Base-by-base conservation (phyloP, 192 early-diverging fungal genomes). In the Chytriomyces hyalinus region DNA sequence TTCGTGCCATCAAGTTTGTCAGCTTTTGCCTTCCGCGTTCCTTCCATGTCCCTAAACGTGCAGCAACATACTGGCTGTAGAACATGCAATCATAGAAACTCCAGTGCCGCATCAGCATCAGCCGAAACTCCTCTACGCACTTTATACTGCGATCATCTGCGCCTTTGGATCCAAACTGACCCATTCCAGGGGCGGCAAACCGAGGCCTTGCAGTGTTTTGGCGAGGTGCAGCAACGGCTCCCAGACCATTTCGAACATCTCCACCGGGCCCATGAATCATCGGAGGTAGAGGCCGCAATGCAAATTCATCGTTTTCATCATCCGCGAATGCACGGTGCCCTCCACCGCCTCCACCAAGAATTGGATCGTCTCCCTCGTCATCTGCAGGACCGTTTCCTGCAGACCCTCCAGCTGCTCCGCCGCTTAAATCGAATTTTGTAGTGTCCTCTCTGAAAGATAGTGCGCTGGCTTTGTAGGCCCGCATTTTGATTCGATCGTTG, bases 61-160 rank as follows among this genome's bases (percentile, higher is more conserved):
- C 90, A 5, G 92, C 93, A 6, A 98, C 94, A 71, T 94, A 97
- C 9, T 89, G 87, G 59, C 94, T 96, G 80, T 92, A 92, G 67
- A 90, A 92, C 94, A 98, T 91, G 63, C 92, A 90, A 49, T 92
- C 93, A 72, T 92, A 91, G 4, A 98, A 84, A 57, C 89, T 95
- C 97, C 97, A 98, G 75, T 98, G 97, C 49, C 95, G 85, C 24
- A 95, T 88, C 77, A 98, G 84, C 86, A 93, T 87, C 49, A 98
- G 90, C 51, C 90, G 83, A 49, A 95, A 93, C 81, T 98, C 97
- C n/a, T 92, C 89, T 3, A 86, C 86, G 70, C 84, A 87, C 22
- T 79, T 78, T 49, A 94, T 93, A 0, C 60, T 68, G 1, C 84
- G 77, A 64, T 92, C 87, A 15, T 92, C 85, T 11, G 84, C 80